Conservation (phyloP, 2,329 filamentous ascomycete species). For the Colletotrichum limetticola region DNA sequence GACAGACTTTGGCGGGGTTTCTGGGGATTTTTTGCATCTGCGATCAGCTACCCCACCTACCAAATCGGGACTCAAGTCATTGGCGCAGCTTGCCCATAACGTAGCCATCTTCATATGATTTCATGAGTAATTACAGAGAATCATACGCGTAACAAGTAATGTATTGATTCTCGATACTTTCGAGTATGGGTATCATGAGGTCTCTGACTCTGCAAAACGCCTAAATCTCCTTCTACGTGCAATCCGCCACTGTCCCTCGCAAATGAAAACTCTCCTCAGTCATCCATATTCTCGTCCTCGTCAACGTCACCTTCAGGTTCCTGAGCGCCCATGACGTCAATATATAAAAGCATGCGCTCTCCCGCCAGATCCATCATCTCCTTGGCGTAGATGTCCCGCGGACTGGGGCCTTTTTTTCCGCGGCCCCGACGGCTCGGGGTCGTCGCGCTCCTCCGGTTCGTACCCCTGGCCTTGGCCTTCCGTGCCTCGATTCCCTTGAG, state of each 20-base stretch:
- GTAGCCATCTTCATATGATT: background rate
- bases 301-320: background rate
- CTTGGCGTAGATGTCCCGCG: conserved; percentile 53
- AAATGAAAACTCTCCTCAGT: background rate
- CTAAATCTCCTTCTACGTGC: too few species aligned
- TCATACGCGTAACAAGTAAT: background rate
- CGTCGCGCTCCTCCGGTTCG: conserved; percentile 46
- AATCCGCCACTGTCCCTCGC: too few species aligned
- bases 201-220: background rate
- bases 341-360: conserved; percentile 48
- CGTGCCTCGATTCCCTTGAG: conserved; percentile 61
- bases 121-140: background rate
- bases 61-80: background rate
- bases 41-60: conserved; percentile 10
- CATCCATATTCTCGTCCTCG: conserved; percentile 14
- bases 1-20: conserved; percentile 15
- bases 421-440: conserved; percentile 29
- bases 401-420: conserved; percentile 40
- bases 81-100: background rate
- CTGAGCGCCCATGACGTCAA: conserved; percentile 27
- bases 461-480: conserved; percentile 55
- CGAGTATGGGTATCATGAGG: conserved; percentile 17
- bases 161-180: background rate
- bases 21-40: background rate
- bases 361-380: conserved; percentile 57